These are phyloP conservation scores for Kingdonia uniflora DNA, from an alignment of 164 flowering plant species.

Conservation along the genomic window DNA sequence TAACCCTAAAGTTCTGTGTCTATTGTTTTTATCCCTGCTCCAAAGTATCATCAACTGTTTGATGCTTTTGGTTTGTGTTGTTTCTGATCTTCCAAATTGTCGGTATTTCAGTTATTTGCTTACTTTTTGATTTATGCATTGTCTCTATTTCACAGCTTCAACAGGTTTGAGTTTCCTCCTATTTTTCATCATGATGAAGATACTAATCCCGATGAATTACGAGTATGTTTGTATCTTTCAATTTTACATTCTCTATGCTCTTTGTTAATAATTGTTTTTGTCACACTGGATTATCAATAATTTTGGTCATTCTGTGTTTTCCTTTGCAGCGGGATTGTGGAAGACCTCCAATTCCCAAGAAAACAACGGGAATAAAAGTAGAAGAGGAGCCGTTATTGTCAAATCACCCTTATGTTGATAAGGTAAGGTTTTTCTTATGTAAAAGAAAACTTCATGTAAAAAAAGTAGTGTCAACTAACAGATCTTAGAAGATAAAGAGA, in stretches of 20 bases:
- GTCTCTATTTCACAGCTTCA: slow-evolving; percentile 52
- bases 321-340: slow-evolving; percentile 82
- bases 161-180: slow-evolving; percentile 88
- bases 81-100: background rate
- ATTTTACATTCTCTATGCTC: background rate
- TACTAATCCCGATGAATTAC: slow-evolving; percentile 73
- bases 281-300: background rate
- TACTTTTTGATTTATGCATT: slow-evolving; percentile 5
- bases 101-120: slow-evolving; percentile 3
- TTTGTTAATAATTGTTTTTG: too few relatives aligned
- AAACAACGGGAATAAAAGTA: slow-evolving; percentile 53
- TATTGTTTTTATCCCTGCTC: background rate
- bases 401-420: slow-evolving; percentile 88
- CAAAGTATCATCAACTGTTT: background rate
- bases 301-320: slow-evolving; percentile 1
- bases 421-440: slow-evolving; percentile 42
- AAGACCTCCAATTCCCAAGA: slow-evolving; percentile 76
- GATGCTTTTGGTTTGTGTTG: slow-evolving; percentile 2
- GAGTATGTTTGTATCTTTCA: slow-evolving; percentile 35
- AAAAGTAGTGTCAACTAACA: background rate
- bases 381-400: slow-evolving; percentile 78
- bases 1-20: background rate
- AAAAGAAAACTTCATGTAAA: background rate
- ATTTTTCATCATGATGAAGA: slow-evolving; percentile 86
- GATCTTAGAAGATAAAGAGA: too few relatives aligned